Evolutionary conservation across 2,329 filamentous ascomycete species (phyloP).

Genomic region (Monilinia fructigena): DNA sequence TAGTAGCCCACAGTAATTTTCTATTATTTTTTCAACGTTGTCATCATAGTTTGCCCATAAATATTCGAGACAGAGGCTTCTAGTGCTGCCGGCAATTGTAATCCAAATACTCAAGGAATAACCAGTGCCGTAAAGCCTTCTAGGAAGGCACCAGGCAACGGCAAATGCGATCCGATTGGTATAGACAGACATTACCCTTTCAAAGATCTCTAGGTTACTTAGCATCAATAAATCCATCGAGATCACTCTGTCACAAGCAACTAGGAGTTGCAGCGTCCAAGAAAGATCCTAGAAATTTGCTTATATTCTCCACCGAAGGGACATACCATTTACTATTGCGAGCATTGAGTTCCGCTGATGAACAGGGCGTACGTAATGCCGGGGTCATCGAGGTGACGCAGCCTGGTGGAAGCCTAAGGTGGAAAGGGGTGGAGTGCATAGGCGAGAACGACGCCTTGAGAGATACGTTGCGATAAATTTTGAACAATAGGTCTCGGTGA

Average conservation of each 20-base stretch:
- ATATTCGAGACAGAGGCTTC: not conserved
- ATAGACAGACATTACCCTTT: not conserved
- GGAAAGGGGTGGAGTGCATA: constrained; percentile 12
- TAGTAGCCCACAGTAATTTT: not conserved
- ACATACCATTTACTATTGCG: not conserved
- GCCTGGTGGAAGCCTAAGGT: constrained; percentile 18
- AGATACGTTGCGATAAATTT: not conserved
- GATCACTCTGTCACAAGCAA: not conserved
- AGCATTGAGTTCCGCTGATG: not conserved
- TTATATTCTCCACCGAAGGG: not conserved
- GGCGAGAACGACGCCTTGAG: constrained; percentile 8
- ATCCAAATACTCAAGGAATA: not conserved
- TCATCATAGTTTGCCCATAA: not conserved
- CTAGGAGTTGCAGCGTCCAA: not conserved
- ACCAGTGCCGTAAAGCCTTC: not conserved
- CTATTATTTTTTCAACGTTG: not conserved
- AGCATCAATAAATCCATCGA: not conserved
- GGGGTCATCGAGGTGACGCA: constrained; percentile 4
- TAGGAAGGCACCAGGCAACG: not conserved
- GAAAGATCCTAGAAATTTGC: constrained; percentile 1
- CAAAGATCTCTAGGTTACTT: not conserved
- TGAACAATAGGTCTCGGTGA: not conserved
- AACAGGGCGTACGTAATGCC: not conserved
- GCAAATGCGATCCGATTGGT: not conserved
- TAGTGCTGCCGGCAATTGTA: not conserved